Percentiles rank a stretch among this genome's conserved stretches.
Conservation (phyloP, 371 early-diverging fungal species). For the Mortierella sp. region DNA sequence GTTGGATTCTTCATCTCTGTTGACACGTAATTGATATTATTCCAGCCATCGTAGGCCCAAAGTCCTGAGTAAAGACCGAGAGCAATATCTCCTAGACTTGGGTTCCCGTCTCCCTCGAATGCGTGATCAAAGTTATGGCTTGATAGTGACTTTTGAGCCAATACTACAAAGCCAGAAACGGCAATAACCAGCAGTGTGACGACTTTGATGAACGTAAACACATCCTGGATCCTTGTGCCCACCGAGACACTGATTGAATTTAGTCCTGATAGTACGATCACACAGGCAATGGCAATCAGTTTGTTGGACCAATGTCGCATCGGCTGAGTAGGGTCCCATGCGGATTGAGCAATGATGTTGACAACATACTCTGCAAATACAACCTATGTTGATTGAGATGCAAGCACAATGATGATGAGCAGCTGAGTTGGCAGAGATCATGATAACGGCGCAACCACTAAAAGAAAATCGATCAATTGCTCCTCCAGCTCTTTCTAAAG, state of each 20-base stretch:
- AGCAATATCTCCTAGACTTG: constrained; percentile 78
- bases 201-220: constrained; percentile 87
- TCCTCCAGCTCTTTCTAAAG: neutral
- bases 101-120: constrained; percentile 69
- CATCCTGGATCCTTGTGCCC: constrained; percentile 83
- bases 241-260: constrained; percentile 81
- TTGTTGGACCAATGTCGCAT: constrained; percentile 73
- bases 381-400: constrained; percentile 33
- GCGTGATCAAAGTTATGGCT: constrained; percentile 74
- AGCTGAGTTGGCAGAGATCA: neutral
- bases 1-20: constrained; percentile 92
- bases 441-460: neutral
- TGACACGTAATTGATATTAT: constrained; percentile 89
- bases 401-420: neutral
- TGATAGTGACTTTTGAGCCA: constrained; percentile 69
- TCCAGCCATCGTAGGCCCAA: constrained; percentile 97
- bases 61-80: constrained; percentile 85
- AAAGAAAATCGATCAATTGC: neutral
- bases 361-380: constrained; percentile 85
- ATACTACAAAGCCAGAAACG: constrained; percentile 77
- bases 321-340: constrained; percentile 56
- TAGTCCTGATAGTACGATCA: constrained; percentile 75
- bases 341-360: constrained; percentile 70
- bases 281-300: constrained; percentile 73
- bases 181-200: constrained; percentile 82